Base-by-base conservation (phyloP, 1,139 yeast species). In the Geotrichum aggregatum region DNA sequence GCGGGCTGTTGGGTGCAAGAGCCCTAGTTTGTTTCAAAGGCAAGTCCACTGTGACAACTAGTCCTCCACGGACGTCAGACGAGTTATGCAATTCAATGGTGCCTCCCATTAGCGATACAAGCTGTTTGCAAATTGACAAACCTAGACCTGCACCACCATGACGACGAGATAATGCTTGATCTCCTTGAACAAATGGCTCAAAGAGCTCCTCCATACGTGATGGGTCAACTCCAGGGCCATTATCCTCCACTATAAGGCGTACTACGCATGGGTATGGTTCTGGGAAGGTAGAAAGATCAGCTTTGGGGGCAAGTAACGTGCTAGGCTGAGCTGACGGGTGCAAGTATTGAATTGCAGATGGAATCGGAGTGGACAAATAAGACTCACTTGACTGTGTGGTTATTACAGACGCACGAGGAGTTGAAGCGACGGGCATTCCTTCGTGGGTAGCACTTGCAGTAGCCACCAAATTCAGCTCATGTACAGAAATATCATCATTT, bases 91-190 rank as follows among this genome's bases (percentile, higher is more conserved):
- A 24, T 3, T 80, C 76, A 70, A 92, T 78, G 0, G 88, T 59
- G 1, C 76, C 76, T 2, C 73, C 73, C 91, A 91, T 87, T 82
- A 91, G 83, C 35, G 78, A 80, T 0, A 96, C 95, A 57, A 92
- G 76, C 69, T 92, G 97, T 55, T 91, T 78, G 68, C 97, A 91
- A 66, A 92, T 91, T 0, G 96, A 87, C 47, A 92, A 76, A 1
- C 98, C 98, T 51, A 92, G 74, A 6, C 98, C 98, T 0, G 97
- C 89, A 60, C 98, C 98, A 54, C 97, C 96, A 66, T 87, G 86
- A 52, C 91, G 87, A 66, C 96, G 76, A 3, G 95, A 85, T 38
- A 91, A 75, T 0, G 97, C 89, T 68, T 91, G 97, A 64, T 92
- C 98, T 42, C 98, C 98, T 70, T 91, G 98, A 26, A 88, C 88